Conservation (phyloP, 1,139 yeast genomes). For the Lizanozyma gosingica region DNA sequence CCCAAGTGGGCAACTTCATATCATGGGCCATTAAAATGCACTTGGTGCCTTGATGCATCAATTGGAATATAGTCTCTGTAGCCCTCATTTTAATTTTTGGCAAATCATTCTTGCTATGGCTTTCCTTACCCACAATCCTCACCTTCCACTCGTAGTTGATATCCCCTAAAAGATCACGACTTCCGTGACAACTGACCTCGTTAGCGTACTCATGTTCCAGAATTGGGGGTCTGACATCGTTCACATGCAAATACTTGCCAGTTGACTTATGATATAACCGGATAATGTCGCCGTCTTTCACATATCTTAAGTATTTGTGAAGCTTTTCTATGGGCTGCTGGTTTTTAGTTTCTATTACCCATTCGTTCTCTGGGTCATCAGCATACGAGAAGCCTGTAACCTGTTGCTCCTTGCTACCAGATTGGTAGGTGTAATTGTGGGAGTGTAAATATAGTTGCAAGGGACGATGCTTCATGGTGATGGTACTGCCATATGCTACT, state of each 20-base stretch:
- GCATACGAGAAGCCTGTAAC: slow-evolving; percentile 52
- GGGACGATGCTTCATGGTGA: slow-evolving; percentile 57
- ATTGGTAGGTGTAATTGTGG: slow-evolving; percentile 42
- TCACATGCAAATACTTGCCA: slow-evolving; percentile 50
- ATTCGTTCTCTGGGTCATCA: slow-evolving; percentile 49
- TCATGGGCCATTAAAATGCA: slow-evolving; percentile 61
- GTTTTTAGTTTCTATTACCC: slow-evolving; percentile 49
- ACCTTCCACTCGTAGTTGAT: slow-evolving; percentile 46
- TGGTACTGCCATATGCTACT: slow-evolving; percentile 55
- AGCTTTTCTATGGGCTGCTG: slow-evolving; percentile 22
- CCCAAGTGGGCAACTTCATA: slow-evolving; percentile 61
- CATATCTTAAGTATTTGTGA: slow-evolving; percentile 21
- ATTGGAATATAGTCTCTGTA: slow-evolving; percentile 47
- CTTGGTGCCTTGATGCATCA: slow-evolving; percentile 48
- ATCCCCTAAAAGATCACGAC: slow-evolving; percentile 37
- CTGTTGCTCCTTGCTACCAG: slow-evolving; percentile 58
- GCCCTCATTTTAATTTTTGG: slow-evolving; percentile 39
- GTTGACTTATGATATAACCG: slow-evolving; percentile 56
- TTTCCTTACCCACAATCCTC: slow-evolving; percentile 20
- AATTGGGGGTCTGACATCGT: slow-evolving; percentile 59
- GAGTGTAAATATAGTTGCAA: slow-evolving; percentile 65
- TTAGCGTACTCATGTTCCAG: slow-evolving; percentile 73
- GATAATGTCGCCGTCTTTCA: slow-evolving; percentile 44
- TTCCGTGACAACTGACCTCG: slow-evolving; percentile 64
- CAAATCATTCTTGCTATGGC: slow-evolving; percentile 20